These are phyloP conservation scores for Aphanomyces invadans DNA, from an alignment of 352 stramenopile species.

Conservation along the genomic window DNA sequence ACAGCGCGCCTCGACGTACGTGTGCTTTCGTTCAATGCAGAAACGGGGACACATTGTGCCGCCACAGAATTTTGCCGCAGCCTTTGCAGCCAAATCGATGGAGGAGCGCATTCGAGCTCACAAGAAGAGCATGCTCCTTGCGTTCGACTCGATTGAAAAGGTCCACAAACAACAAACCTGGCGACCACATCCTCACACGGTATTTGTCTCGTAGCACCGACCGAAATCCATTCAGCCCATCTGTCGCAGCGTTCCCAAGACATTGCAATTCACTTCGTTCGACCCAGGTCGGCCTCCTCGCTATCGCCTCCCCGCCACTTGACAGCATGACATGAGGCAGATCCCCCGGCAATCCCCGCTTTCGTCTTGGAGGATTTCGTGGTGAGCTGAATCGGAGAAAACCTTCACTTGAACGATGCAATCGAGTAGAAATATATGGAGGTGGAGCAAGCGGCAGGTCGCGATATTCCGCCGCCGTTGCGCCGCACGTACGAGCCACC, in stretches of 20 bases:
- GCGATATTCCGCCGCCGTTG: neutral
- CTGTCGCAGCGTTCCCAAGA: neutral
- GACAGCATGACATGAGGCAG: neutral
- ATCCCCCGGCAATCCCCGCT: neutral
- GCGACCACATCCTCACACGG: neutral
- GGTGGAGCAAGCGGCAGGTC: neutral
- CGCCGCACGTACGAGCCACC: neutral
- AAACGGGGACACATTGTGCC: no score
- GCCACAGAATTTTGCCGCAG: constrained; percentile 21
- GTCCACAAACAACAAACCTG: neutral
- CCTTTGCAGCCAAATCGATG: constrained; percentile 20
- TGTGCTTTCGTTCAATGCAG: neutral
- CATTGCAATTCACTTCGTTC: neutral
- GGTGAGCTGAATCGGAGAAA: neutral
- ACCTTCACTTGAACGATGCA: neutral
- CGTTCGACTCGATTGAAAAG: constrained; percentile 20
- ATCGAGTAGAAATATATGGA: constrained; percentile 1
- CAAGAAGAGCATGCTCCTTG: constrained; percentile 14
- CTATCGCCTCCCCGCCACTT: no score
- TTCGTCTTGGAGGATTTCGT: constrained; percentile 17
- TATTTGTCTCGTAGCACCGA: neutral
- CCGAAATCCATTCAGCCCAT: constrained; percentile 12
- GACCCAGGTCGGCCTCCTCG: no score
- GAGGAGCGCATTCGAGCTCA: constrained; percentile 18
- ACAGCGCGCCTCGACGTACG: neutral